Conservation (phyloP, 169 alveolate genomes). For the Eimeria brunetti region DNA sequence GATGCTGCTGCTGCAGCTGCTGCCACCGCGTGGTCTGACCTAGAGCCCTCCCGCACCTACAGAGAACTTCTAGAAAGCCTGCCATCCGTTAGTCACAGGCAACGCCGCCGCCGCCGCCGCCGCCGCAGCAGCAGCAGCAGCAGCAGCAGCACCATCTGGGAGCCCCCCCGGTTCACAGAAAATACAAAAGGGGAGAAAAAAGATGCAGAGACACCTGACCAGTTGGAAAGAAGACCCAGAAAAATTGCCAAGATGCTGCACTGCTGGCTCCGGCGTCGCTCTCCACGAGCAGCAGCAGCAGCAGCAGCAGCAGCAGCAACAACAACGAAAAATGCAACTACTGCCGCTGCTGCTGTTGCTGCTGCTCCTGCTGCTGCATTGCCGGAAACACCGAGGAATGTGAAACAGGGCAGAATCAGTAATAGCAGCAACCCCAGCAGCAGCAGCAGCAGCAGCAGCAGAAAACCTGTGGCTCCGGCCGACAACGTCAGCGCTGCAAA, state of each 20-base stretch:
- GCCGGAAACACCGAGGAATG: neutral
- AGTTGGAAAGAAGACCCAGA: neutral
- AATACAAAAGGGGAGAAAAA: neutral
- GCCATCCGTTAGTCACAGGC: neutral
- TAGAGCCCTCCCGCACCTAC: constrained; percentile 28
- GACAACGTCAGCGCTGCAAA: neutral
- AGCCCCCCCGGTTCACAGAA: neutral
- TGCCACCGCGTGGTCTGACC: constrained; percentile 15
- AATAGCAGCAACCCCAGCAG: constrained; percentile 43
- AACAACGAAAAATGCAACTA: neutral
- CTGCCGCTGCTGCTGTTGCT: neutral
- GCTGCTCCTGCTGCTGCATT: neutral
- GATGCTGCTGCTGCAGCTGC: constrained; percentile 2
- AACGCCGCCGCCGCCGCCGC: constrained; percentile 14
- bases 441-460: constrained; percentile 33
- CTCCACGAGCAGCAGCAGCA: constrained; percentile 30
- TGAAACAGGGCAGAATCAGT: neutral
- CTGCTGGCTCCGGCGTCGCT: neutral
- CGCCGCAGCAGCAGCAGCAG: constrained; percentile 40
- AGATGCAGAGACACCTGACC: neutral
- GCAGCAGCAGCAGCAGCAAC: constrained; percentile 31
- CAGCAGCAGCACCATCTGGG: constrained; percentile 18
- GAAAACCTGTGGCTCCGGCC: neutral
- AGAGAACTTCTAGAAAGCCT: constrained; percentile 5
- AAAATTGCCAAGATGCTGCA: neutral